Percentiles rank a stretch among this genome's conserved stretches.
phyloP scores from a whole-genome alignment of 805 yeast species.

The Starmerella ratchasimensis region DNA sequence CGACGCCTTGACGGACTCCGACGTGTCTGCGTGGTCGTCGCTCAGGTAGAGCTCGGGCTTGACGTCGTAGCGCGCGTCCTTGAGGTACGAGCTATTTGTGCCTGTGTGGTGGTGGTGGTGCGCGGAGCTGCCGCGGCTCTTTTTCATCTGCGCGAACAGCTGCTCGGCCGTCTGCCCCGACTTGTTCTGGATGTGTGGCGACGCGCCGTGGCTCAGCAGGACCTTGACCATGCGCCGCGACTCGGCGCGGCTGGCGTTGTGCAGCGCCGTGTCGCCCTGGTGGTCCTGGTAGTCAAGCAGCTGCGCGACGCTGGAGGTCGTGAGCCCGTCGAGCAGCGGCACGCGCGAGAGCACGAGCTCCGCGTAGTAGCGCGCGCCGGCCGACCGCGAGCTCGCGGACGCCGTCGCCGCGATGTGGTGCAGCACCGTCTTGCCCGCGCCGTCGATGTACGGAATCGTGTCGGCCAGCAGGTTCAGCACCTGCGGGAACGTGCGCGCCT shows the following conservation, averaged over 20 bases:
- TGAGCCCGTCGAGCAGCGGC: not conserved
- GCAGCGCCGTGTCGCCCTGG: slow-evolving; percentile 75
- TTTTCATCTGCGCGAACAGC: slow-evolving; percentile 4
- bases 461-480: slow-evolving; percentile 63
- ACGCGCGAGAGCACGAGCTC: slow-evolving; percentile 52
- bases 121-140: slow-evolving; percentile 1
- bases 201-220: slow-evolving; percentile 37
- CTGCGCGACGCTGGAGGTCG: slow-evolving; percentile 26
- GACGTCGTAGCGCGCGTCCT: not conserved
- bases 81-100: not conserved
- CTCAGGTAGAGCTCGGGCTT: not conserved
- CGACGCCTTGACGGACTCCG: slow-evolving; percentile 6
- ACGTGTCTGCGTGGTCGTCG: not conserved
- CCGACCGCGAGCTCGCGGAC: slow-evolving; percentile 49
- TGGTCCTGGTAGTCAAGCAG: slow-evolving; percentile 61
- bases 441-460: slow-evolving; percentile 67
- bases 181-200: slow-evolving; percentile 31
- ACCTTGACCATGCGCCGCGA: slow-evolving; percentile 34
- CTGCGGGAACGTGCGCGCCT: slow-evolving; percentile 63
- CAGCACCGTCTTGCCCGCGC: slow-evolving; percentile 55
- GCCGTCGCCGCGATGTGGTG: slow-evolving; percentile 74
- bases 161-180: slow-evolving; percentile 30
- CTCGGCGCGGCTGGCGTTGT: slow-evolving; percentile 51
- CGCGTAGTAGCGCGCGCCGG: slow-evolving; percentile 72
- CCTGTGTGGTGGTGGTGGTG: not conserved